Conservation (phyloP, 163 green algal species). For the Scenedesmus sp. region DNA sequence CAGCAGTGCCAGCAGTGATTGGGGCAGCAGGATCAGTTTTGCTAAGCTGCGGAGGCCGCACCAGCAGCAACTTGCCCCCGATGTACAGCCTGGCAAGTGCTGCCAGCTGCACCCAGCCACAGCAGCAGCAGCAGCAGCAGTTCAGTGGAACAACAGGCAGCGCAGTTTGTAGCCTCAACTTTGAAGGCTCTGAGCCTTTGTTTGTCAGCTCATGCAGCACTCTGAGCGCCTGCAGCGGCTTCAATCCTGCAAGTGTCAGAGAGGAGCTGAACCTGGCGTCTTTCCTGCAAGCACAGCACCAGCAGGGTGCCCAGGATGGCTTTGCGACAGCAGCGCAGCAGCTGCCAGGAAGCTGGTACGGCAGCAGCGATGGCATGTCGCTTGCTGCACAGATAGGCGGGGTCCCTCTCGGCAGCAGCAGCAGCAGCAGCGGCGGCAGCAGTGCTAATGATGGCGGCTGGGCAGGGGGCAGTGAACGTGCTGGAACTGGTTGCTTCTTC, state of each 20-base stretch:
- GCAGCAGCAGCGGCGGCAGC: not conserved
- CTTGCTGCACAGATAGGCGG: not conserved
- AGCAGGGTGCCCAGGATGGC: not conserved
- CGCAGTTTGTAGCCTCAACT: too few species aligned
- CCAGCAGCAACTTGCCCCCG: too few species aligned
- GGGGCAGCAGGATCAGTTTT: not conserved
- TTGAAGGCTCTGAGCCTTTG: too few species aligned
- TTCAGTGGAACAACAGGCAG: too few species aligned
- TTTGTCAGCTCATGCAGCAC: too few species aligned
- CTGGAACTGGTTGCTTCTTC: too few species aligned
- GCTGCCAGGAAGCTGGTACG: not conserved
- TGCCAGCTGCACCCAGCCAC: too few species aligned
- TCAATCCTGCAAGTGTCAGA: not conserved
- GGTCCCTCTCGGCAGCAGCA: too few species aligned
- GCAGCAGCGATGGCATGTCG: not conserved
- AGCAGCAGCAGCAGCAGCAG: not conserved
- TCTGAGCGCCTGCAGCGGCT: not conserved
- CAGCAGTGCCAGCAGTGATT: not conserved
- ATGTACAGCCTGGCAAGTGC: too few species aligned
- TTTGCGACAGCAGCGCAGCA: not conserved
- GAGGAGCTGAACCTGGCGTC: not conserved
- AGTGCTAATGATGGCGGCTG: not conserved
- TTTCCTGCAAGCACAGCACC: not conserved
- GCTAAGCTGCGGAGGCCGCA: too few species aligned
- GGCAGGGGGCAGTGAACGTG: not conserved